Base-by-base conservation (phyloP, 768 basidiomycete genomes). In the Collybia sp. region DNA sequence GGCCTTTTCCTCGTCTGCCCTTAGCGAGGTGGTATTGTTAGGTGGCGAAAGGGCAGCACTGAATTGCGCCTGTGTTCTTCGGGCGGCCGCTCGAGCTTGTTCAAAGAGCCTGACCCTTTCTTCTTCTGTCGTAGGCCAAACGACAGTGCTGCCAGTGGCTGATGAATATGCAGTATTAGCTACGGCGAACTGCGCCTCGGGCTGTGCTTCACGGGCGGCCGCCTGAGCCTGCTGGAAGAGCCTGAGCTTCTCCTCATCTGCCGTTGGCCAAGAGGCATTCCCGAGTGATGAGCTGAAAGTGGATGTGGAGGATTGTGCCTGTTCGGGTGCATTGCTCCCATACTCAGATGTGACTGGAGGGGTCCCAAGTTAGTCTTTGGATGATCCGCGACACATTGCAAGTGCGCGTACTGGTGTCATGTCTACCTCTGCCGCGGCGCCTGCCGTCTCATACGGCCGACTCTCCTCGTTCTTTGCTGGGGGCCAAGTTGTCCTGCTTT, bases 231-330 rank as follows among this genome's bases (percentile, higher is more conserved):
- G 60, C 42, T 84, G 70, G 61, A 75, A 89, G n/a, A 88, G 58
- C 15, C 75, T 71, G 1, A 75, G 62, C 55, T 92, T 91, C 59
- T 92, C 89, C 45, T 82, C 77, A 61, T 89, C 88, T 0, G 90
- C 86, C 1, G 82, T 75, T 6, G 69, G 69, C 85, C 85, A 90
- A 32, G 61, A 59, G 20, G 58, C 54, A 20, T 48, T 48, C 16
- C 57, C 39, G n/a, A 56, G 43, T 3, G 32, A 53, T 52, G 45
- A 61, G 43, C 40, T n/a, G n/a, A n/a, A n/a, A n/a, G n/a, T n/a
- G n/a, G n/a, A n/a, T n/a, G n/a, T n/a, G n/a, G n/a, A n/a, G n/a
- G n/a, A n/a, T n/a, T n/a, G 46, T 30, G 33, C 53, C 56, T 10
- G 58, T 39, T 11, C 56, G 51, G 20, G 61, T 51, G 34, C 60